phyloP scores from a whole-genome alignment of 1,284 basidiomycete genomes.

The Trametes hirsuta region DNA sequence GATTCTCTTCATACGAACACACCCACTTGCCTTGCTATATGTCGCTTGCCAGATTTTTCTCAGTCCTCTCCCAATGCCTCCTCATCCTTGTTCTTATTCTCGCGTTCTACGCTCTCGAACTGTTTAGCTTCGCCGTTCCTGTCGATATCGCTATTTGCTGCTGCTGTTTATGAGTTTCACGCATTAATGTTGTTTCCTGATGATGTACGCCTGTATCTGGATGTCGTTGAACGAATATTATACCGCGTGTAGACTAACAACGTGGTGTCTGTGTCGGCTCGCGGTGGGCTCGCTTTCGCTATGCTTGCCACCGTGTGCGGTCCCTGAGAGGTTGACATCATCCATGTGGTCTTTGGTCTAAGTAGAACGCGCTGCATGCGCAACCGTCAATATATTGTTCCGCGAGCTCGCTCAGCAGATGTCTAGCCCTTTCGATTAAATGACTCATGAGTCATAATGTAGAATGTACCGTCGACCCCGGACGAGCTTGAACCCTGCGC shows the following conservation, averaged over 20 bases:
- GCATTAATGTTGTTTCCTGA: slow-evolving; percentile 19
- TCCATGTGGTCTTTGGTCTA: no score
- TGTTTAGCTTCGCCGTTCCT: slow-evolving; percentile 13
- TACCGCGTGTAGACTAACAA: not conserved
- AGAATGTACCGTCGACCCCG: not conserved
- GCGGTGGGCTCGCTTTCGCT: no score
- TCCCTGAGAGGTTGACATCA: no score
- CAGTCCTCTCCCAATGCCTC: not conserved
- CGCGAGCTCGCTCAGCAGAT: no score
- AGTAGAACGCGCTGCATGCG: no score
- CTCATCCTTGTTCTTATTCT: not conserved
- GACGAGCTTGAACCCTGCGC: not conserved
- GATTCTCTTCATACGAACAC: slow-evolving; percentile 7
- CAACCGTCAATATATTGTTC: no score
- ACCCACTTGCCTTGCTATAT: slow-evolving; percentile 2
- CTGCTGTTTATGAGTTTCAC: slow-evolving; percentile 20
- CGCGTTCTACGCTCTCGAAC: slow-evolving; percentile 16
- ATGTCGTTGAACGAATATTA: slow-evolving; percentile 10
- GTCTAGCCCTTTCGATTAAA: no score
- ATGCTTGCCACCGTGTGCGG: no score
- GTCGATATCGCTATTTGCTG: slow-evolving; percentile 18
- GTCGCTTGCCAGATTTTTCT: not conserved
- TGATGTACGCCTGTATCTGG: slow-evolving; percentile 21
- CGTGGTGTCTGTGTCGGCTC: no score
- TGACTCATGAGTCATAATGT: no score